Base-by-base conservation (phyloP, 2,329 filamentous ascomycete genomes). In the Rhynchosporium agropyri region DNA sequence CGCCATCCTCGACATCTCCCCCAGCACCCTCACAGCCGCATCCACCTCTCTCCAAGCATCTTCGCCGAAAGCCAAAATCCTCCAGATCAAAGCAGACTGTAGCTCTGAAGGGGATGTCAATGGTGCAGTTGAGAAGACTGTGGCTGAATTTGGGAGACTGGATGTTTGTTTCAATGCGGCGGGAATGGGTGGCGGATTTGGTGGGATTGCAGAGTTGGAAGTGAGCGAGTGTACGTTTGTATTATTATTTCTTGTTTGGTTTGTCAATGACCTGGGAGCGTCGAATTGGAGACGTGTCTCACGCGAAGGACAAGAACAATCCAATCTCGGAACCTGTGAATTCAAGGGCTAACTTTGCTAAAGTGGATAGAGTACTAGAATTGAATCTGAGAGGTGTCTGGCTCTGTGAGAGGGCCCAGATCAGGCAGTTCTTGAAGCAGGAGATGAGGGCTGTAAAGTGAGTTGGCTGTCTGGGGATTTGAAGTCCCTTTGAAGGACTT, bases 161-260 rank as follows among this genome's bases (percentile, higher is more conserved):
- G 80, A 84, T 67, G 80, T 82, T 4, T 81, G 82, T 28, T 82
- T 81, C 7, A 84, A 86, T 58, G 77, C 83, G 3, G 84, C 84
- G 0, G 70, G 70, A 0, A 64, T 72, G 20, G 8, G 10, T 0
- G 63, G 63, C 3, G 9, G 15, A 1, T 28, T 5, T 9, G 70
- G 70, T 1, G 68, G 71, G 3, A 63, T 58, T 9, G 70, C 69
- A 26, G 72, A 71, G 29, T 59, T 67, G 43, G 56, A 65, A 0
- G 59, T 20, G 20, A 20, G 20, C 20, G 20, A 20, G 20, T 20
- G 20, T 20, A 20, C 1, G 20, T 20, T 20, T 20, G 20, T 20
- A 20, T 20, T 20, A 20, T 20, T 20, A 20, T 20, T 1, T 20
- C 20, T 20, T 20, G 20, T 20, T 20, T 20, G 20, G 20, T 20